A percentile compares a stretch with the other conserved stretches of the same genome.
These are phyloP conservation scores for Yamadazyma taylorii DNA, from an alignment of 1,139 yeast genomes.

Conservation along the genomic window DNA sequence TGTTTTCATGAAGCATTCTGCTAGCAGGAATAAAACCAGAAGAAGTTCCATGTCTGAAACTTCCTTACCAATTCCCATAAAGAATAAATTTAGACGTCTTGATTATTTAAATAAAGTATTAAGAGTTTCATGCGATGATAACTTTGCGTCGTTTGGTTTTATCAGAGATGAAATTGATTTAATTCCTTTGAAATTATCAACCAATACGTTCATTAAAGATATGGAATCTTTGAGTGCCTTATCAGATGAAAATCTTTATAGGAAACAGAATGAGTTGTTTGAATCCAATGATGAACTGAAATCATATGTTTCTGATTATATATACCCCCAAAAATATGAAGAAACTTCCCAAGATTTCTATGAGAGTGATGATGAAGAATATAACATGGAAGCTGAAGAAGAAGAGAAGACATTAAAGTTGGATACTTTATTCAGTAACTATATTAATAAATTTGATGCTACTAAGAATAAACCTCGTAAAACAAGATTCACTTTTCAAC, in stretches of 20 bases:
- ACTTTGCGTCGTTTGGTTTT: conserved; percentile 68
- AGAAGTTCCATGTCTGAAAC: conserved; percentile 36
- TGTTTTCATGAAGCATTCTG: conserved; percentile 41
- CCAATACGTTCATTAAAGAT: conserved; percentile 47
- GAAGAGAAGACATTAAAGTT: conserved; percentile 9
- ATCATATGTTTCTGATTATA: conserved; percentile 28
- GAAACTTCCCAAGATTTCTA: conserved; percentile 9
- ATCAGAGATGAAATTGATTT: conserved; percentile 62
- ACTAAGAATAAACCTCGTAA: conserved; percentile 17
- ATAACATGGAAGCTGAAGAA: conserved; percentile 15
- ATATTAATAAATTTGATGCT: conserved; percentile 19
- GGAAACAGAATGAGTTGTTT: conserved; percentile 41
- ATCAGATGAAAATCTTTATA: conserved; percentile 19
- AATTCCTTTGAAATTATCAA: conserved; percentile 49
- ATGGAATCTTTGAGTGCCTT: conserved; percentile 52
- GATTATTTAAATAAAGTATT: conserved; percentile 54
- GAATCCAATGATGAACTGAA: conserved; percentile 14
- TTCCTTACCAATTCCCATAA: conserved; percentile 26
- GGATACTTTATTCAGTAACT: conserved; percentile 20
- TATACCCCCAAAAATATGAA: conserved; percentile 22
- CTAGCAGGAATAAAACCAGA: conserved; percentile 19
- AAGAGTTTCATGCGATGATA: conserved; percentile 64
- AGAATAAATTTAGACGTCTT: conserved; percentile 55
- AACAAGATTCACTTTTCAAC: conserved; percentile 20
- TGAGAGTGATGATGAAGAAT: conserved; percentile 17